Evolutionary conservation across 441 rosid species (phyloP).

Genomic region (Arabidopsis hybrid): DNA sequence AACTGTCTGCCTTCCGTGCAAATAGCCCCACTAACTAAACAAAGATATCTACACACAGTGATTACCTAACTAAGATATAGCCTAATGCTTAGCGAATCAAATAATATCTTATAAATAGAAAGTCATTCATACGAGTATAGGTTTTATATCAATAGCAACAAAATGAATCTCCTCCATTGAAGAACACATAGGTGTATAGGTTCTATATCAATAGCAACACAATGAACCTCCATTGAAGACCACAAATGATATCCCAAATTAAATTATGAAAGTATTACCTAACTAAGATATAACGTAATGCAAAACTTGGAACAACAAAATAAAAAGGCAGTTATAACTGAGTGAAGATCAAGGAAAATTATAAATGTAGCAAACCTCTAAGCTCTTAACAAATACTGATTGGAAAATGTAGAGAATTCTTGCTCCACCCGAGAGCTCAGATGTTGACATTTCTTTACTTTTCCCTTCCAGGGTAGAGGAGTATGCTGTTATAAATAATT

Average conservation of each 20-base stretch:
- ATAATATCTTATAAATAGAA: background rate
- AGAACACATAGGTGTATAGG: background rate
- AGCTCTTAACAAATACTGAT: constrained; percentile 67
- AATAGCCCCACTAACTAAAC: constrained; percentile 15
- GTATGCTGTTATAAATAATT: constrained; percentile 54
- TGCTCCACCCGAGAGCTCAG: constrained; percentile 77
- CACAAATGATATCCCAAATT: background rate
- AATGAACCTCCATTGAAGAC: constrained; percentile 11
- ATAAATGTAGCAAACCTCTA: constrained; percentile 54
- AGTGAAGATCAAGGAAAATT: background rate
- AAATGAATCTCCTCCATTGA: background rate
- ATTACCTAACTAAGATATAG: too few species aligned
- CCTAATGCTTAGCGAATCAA: background rate
- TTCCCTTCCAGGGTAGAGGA: constrained; percentile 71
- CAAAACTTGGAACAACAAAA: constrained; percentile 20
- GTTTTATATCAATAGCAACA: constrained; percentile 9
- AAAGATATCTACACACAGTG: background rate
- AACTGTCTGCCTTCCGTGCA: constrained; percentile 2
- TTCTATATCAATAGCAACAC: constrained; percentile 9
- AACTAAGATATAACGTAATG: constrained; percentile 18
- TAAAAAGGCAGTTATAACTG: constrained; percentile 4
- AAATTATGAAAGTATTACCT: constrained; percentile 3
- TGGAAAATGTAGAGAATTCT: constrained; percentile 74
- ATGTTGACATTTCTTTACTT: constrained; percentile 62
- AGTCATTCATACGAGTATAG: background rate